Base-by-base conservation (phyloP, 2,329 filamentous ascomycete genomes). In the Grosmannia clavigera region DNA sequence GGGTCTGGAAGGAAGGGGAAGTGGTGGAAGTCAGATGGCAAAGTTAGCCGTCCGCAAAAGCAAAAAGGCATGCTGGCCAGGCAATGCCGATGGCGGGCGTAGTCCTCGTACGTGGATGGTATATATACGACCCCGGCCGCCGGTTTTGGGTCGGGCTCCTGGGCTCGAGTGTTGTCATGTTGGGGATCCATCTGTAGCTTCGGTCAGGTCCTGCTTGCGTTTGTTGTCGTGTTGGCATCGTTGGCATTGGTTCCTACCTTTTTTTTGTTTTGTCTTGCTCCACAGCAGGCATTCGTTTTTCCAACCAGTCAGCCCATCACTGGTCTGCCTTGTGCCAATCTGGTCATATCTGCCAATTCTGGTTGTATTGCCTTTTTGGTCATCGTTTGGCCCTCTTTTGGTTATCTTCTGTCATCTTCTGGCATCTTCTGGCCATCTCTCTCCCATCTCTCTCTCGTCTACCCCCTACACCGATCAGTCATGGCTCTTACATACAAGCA, bases 401-500 rank as follows among this genome's bases (percentile, higher is more conserved):
- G 12, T 5, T 7, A 11, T 38, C 35, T 38, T 38, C 31, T 10
- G 11, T 22, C 4, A 11, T 38, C 35, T 38, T 38, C 31, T 10
- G 11, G 22, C n/a, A 25, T 22, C 33, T 10, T 35, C 33, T 35
- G 33, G 9, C 33, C 33, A 10, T 35, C 33, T 11, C 10, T 35
- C 35, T 2, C 9, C 12, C 31, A n/a, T 9, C 35, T 27, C 31
- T 25, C 38, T 19, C 29, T 54, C 22, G 14, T 19, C 27, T 5
- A 14, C 9, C 6, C 19, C 33, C 11, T 14, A 40, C 38, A 40
- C 43, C 14, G 2, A 5, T 19, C 14, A 29, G 56, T 56, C 57
- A 71, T 71, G 69, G 61, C 70, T 29, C 73, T 82, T 64, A 77
- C 75, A 55, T 75, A 75, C 64, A 71, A 76, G 56, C 85, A 91